A percentile compares a stretch with the other conserved stretches of the same genome.
phyloP scores from a whole-genome alignment of 306 rosid genomes.

The Dryas alaskensis region DNA sequence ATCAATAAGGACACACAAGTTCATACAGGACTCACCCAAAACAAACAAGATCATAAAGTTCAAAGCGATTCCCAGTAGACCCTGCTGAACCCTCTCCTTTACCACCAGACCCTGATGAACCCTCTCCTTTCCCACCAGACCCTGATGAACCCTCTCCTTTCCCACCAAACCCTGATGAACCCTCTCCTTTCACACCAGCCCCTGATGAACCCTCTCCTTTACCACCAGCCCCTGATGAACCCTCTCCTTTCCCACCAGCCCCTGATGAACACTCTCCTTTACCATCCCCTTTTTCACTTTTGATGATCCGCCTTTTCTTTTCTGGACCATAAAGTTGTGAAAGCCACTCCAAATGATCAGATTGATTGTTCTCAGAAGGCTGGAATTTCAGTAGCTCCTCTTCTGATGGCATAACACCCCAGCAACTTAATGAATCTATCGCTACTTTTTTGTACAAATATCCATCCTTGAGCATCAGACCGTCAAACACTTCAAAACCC shows the following conservation, averaged over 20 bases:
- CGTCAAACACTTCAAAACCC: constrained; percentile 68
- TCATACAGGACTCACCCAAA: constrained; percentile 62
- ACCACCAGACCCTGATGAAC: constrained; percentile 28
- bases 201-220: constrained; percentile 12
- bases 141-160: constrained; percentile 71
- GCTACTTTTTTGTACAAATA: constrained; percentile 77
- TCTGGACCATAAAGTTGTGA: constrained; percentile 78
- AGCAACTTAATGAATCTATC: constrained; percentile 73
- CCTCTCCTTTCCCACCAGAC: constrained; percentile 11
- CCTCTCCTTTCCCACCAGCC: constrained; percentile 14
- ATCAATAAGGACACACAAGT: constrained; percentile 24
- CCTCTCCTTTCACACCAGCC: constrained; percentile 50
- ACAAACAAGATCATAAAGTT: constrained; percentile 73
- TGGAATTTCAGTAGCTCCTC: constrained; percentile 78
- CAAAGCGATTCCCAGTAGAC: constrained; percentile 49
- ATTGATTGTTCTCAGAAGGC: constrained; percentile 56
- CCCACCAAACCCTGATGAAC: constrained; percentile 27
- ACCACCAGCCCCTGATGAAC: constrained; percentile 1
- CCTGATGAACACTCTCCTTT: constrained; percentile 75
- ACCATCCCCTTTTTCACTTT: constrained; percentile 55
- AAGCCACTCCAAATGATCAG: constrained; percentile 79
- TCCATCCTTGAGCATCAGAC: constrained; percentile 82
- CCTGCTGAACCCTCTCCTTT: constrained; percentile 49
- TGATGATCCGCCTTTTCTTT: constrained; percentile 47
- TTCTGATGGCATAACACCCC: constrained; percentile 79